Conservation (phyloP, 176 grass and related monocot species). For the Microstegium vimineum region DNA sequence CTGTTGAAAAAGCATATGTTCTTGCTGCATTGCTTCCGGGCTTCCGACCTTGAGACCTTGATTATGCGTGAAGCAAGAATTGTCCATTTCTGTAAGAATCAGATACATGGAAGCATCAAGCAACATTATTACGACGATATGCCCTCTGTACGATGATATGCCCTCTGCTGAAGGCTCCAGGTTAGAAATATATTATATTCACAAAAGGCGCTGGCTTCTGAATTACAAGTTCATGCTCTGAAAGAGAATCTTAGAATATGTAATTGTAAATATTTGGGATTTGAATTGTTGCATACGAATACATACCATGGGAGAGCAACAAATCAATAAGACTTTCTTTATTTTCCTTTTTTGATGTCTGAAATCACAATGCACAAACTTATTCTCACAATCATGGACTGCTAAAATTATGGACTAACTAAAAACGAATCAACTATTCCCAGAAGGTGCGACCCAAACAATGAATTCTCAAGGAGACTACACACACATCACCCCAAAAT, state of each 20-base stretch:
- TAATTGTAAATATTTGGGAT: neutral
- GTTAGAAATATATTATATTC: neutral
- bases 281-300: neutral
- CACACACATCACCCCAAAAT: conserved; percentile 35
- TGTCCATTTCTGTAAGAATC: neutral
- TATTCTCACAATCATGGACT: conserved; percentile 39
- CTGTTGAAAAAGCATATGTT: neutral
- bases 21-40: neutral
- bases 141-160: neutral
- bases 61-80: neutral
- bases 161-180: neutral
- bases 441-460: conserved; percentile 26
- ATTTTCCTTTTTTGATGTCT: conserved; percentile 43
- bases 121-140: neutral
- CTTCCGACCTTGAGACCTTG: no score
- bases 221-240: neutral
- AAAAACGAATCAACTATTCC: conserved; percentile 49
- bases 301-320: neutral
- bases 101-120: neutral
- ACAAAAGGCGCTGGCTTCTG: neutral
- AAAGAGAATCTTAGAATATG: neutral
- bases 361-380: conserved; percentile 39
- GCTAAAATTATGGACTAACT: conserved; percentile 19
- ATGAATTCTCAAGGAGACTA: conserved; percentile 34
- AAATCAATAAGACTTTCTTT: conserved; percentile 33